phyloP scores from a whole-genome alignment of 2,329 filamentous ascomycete species.

The Penicillium palitans region DNA sequence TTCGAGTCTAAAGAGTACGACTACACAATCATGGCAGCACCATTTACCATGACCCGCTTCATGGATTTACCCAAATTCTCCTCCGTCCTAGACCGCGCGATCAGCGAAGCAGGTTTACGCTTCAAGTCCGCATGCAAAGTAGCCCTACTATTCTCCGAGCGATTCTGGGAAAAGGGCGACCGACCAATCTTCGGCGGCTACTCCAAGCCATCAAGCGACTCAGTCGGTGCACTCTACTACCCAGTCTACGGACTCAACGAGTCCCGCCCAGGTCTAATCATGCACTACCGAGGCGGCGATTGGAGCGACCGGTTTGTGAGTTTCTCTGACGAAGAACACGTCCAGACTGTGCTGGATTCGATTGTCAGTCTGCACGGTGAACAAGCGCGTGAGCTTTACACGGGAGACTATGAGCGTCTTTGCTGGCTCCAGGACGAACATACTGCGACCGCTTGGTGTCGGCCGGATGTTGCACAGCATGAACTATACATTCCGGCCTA shows the following conservation, averaged over 20 bases:
- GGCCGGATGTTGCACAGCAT: constrained; percentile 36
- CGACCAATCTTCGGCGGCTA: constrained; percentile 35
- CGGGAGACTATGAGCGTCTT: constrained; percentile 35
- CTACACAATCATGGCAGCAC: constrained; percentile 42
- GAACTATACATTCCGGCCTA: constrained; percentile 37
- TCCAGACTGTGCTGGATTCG: constrained; percentile 30
- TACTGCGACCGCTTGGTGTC: constrained; percentile 32
- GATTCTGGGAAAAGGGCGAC: constrained; percentile 37
- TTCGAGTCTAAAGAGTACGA: constrained; percentile 37
- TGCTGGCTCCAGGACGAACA: constrained; percentile 37
- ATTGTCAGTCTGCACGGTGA: constrained; percentile 33
- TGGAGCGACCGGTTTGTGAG: constrained; percentile 36
- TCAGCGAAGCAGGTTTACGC: constrained; percentile 29
- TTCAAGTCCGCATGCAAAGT: constrained; percentile 39
- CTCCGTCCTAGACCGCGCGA: constrained; percentile 24
- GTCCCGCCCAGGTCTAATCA: constrained; percentile 34
- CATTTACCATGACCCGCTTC: constrained; percentile 41
- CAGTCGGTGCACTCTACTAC: constrained; percentile 35
- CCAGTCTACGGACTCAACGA: constrained; percentile 35
- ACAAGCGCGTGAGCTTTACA: constrained; percentile 30
- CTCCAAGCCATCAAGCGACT: constrained; percentile 25
- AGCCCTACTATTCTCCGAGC: constrained; percentile 32
- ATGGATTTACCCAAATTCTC: constrained; percentile 43
- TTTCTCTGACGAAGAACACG: constrained; percentile 31
- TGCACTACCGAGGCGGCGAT: constrained; percentile 34